Evolutionary conservation across 257 asterid genomes (phyloP), one percentile per base, ranked within the genome.

Genomic region (Galeopsis tetrahit): DNA sequence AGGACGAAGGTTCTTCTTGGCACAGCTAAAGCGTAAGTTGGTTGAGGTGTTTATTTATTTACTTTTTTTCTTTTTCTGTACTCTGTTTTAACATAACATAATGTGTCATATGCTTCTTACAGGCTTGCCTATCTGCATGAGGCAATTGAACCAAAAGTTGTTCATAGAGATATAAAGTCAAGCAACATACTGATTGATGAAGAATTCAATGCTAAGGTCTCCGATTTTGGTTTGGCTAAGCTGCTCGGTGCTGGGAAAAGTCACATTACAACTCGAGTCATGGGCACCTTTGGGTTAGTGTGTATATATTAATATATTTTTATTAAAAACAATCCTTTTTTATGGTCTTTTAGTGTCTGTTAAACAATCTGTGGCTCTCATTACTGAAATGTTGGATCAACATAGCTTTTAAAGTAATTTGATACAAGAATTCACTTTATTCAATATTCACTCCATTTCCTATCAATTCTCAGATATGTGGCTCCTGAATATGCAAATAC

Each of bases 401-500:
- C 56, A 32, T 55, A 6, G 10, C 43, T 6, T 56, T 63, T 55
- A 38, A 15, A 34, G 14, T 15, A 10, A 34, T 49, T 49, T 10
- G 40, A 33, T 17, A 10, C 6, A 10, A 57, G 14, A 58, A 61
- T 42, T 64, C 28, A 40, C 46, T 64, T 70, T 6, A 4, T 76
- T 75, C 34, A 14, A 44, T 63, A 21, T 21, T 21, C 28, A 21
- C 28, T 21, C 28, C 38, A 42, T 56, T 72, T 66, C 38, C 38
- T 62, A 65, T 13, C 40, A 35, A 42, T 62, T 49, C 64, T 68
- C 91, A 94, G 98, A 60, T 94, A 94, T 65, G 99, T 94, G 79
- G 99, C 99, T 78, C 99, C 99, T 38, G 97, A 94, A 79, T 94
- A 94, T 81, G 99, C 97, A 55, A 94, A 92, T 78, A 85, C 92